Evolutionary conservation across 2,329 filamentous ascomycete genomes (phyloP).

Genomic region (Fonsecaea nubica): DNA sequence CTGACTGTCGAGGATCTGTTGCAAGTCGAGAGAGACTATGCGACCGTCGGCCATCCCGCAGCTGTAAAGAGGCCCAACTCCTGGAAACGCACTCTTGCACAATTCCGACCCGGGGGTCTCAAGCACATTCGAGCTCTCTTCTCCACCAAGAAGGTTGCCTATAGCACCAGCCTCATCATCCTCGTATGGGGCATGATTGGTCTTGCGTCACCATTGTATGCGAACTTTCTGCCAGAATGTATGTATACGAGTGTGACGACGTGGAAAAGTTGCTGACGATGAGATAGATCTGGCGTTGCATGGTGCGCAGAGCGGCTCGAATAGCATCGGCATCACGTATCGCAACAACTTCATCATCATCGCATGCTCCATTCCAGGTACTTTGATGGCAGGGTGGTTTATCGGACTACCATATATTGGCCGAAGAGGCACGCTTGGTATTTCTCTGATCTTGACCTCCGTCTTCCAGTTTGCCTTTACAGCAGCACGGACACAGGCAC

Average conservation of each 20-base stretch:
- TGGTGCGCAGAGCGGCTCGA: conserved; percentile 68
- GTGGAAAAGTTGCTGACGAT: neutral
- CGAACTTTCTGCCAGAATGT: conserved; percentile 66
- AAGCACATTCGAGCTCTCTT: conserved; percentile 72
- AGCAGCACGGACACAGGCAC: conserved; percentile 64
- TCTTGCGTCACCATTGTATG: conserved; percentile 77
- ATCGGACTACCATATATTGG: conserved; percentile 66
- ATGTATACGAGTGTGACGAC: neutral
- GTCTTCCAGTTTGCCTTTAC: conserved; percentile 78
- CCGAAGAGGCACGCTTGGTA: conserved; percentile 71
- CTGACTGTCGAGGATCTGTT: conserved; percentile 50
- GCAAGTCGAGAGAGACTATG: conserved; percentile 46
- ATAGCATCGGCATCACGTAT: conserved; percentile 75
- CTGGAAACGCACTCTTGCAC: conserved; percentile 45
- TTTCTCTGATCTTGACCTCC: conserved; percentile 66
- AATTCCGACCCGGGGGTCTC: conserved; percentile 26
- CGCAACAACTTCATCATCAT: conserved; percentile 76
- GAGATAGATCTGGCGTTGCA: conserved; percentile 53
- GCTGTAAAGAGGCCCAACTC: conserved; percentile 8
- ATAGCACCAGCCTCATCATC: conserved; percentile 64
- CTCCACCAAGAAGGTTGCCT: conserved; percentile 65
- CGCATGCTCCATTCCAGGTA: conserved; percentile 70
- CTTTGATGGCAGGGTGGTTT: conserved; percentile 71
- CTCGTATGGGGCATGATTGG: conserved; percentile 73
- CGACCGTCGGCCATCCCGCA: conserved; percentile 22